These are phyloP conservation scores for Bolboschoenus planiculmis DNA, from an alignment of 176 grass and related monocot genomes.

Conservation along the genomic window DNA sequence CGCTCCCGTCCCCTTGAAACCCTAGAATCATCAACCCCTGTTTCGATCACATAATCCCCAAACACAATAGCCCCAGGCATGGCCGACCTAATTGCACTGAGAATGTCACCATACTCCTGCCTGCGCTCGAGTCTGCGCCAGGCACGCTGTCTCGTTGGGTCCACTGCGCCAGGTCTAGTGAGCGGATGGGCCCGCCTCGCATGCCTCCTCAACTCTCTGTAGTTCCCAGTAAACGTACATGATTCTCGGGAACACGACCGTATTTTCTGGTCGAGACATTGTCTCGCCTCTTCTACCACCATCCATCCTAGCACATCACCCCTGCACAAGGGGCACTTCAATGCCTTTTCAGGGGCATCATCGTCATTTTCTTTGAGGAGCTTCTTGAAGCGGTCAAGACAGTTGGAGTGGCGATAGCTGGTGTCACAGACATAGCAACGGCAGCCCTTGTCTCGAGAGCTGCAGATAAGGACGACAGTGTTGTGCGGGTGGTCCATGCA, in stretches of 20 bases:
- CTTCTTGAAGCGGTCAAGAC: constrained; percentile 89
- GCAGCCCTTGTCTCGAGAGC: constrained; percentile 85
- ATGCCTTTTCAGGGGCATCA: constrained; percentile 30
- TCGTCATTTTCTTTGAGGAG: constrained; percentile 61
- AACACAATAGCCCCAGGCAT: constrained; percentile 84
- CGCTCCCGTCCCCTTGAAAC: not conserved
- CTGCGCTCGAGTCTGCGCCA: constrained; percentile 79
- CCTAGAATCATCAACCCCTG: constrained; percentile 33
- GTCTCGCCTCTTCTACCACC: constrained; percentile 68
- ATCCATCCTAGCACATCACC: constrained; percentile 69
- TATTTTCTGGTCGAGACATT: constrained; percentile 63
- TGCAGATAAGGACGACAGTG: constrained; percentile 82
- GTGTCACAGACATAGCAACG: constrained; percentile 95
- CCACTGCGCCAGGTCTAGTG: constrained; percentile 50
- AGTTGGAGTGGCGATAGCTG: constrained; percentile 96
- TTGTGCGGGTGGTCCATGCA: constrained; percentile 99
- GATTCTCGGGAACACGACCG: constrained; percentile 65
- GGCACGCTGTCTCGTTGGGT: constrained; percentile 57
- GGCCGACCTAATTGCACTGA: constrained; percentile 84
- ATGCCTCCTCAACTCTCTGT: constrained; percentile 74
- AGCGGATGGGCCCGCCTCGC: constrained; percentile 55
- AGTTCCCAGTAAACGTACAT: constrained; percentile 72
- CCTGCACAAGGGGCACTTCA: constrained; percentile 90
- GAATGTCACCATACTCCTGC: constrained; percentile 80
- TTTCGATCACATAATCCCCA: constrained; percentile 85